Base-by-base conservation (phyloP, 768 basidiomycete species). In the Termitomyces sp. region DNA sequence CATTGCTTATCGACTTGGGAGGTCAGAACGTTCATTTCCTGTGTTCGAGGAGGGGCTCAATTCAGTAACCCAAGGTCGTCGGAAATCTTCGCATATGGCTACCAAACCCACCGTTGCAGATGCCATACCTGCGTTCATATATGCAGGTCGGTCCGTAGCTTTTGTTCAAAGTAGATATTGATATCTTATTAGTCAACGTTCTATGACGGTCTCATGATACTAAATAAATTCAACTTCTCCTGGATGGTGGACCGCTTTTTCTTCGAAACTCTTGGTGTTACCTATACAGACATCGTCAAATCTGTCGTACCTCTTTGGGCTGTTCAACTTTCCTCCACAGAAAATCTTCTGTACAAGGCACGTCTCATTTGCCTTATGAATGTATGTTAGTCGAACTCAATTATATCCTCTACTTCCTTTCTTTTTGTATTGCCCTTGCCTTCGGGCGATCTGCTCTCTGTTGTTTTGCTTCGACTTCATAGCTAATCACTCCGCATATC, bases 181-280 rank as follows among this genome's bases (percentile, higher is more conserved):
- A 63, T 59, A 30, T 20, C 35, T 32, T 18, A 41, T 33, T 49
- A 88, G 87, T 78, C 81, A 5, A 74, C 74, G 9, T 83, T 86
- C 59, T 85, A 79, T 60, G 82, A 86, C 59, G 81, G 81, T 14
- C 63, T 82, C 40, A 64, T 79, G 20, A 72, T 89, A 24, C 65
- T 90, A 24, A 76, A 78, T 63, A 74, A 74, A 63, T 78, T 79
- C 66, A 72, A 74, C 0, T 74, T 77, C 52, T 68, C 71, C 44
- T 85, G 87, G 79, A 62, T 88, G 50, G 71, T 85, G 1, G 82
- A 88, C 45, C 79, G 74, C 32, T 86, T 90, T 64, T 88, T 88
- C 66, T 66, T 65, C 50, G 89, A 90, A 64, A 83, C 79, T 0
- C 71, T 86, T 7, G 85, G 84, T 1, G 59, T 83, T n/a, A 69